Percentiles rank a stretch among this genome's conserved stretches.
These are phyloP conservation scores for Madurella mycetomatis DNA, from an alignment of 2,329 filamentous ascomycete genomes.

Conservation along the genomic window DNA sequence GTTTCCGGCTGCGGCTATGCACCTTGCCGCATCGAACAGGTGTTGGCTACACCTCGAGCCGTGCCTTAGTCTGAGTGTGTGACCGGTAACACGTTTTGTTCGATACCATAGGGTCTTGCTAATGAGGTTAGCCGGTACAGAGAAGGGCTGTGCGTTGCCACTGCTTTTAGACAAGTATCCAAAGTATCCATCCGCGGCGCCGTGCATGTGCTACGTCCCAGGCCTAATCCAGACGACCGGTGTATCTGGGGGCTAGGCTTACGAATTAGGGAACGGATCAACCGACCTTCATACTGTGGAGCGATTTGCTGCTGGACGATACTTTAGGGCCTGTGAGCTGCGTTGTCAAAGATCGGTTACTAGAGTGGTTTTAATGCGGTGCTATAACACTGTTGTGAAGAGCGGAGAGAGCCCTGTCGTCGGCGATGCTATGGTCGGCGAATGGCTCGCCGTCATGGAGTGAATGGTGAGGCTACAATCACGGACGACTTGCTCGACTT, in stretches of 20 bases:
- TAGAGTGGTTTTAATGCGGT: slow-evolving; percentile 1
- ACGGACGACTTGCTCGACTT: too few species aligned
- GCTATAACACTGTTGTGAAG: slow-evolving; percentile 1
- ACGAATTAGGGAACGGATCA: too few species aligned
- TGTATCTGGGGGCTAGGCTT: background rate
- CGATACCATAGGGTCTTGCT: too few species aligned
- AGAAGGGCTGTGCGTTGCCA: slow-evolving; percentile 12
- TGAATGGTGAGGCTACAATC: too few species aligned
- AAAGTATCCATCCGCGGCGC: slow-evolving; percentile 7
- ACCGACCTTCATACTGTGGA: too few species aligned
- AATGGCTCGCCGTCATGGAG: too few species aligned
- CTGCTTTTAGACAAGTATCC: slow-evolving; percentile 12
- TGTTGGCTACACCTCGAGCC: slow-evolving; percentile 25
- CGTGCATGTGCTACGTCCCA: slow-evolving; percentile 21
- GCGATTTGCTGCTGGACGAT: background rate
- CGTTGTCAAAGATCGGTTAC: background rate
- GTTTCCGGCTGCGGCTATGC: slow-evolving; percentile 25
- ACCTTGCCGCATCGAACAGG: slow-evolving; percentile 23
- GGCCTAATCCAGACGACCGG: slow-evolving; percentile 19
- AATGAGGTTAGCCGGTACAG: too few species aligned
- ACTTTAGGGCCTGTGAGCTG: background rate
- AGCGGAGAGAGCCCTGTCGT: background rate
- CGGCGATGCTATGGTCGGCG: too few species aligned
- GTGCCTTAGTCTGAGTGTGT: slow-evolving; percentile 13
- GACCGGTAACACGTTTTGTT: background rate